These are phyloP conservation scores for Pseudotsuga menziesii DNA, from an alignment of 75 land plant genomes.

Conservation along the genomic window DNA sequence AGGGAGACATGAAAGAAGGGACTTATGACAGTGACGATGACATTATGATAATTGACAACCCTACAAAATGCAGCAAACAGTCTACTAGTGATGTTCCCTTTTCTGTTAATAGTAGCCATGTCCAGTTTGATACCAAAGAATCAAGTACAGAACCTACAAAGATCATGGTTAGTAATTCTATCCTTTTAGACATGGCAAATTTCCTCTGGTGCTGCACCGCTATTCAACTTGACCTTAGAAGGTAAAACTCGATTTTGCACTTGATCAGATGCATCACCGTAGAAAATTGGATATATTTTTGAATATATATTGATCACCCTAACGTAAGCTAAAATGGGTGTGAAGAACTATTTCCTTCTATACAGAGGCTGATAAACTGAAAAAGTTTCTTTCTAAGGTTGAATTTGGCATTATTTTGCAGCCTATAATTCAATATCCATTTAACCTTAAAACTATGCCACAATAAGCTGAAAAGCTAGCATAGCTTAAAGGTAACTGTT, in stretches of 20 bases:
- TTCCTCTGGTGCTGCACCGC: not conserved
- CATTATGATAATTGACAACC: conserved; percentile 10
- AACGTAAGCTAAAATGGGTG: no score
- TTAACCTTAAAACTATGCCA: no score
- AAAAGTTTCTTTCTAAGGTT: no score
- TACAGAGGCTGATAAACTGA: no score
- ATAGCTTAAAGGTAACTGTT: no score
- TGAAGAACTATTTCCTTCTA: no score
- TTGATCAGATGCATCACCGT: not conserved
- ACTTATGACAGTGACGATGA: conserved; percentile 4
- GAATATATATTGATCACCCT: no score
- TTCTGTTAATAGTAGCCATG: not conserved
- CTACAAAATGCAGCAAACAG: not conserved
- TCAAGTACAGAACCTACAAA: not conserved
- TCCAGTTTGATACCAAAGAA: not conserved
- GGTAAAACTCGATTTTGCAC: not conserved
- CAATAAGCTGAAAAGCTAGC: no score
- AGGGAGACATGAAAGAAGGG: not conserved
- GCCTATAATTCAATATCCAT: no score
- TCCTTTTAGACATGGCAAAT: not conserved
- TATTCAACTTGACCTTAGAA: not conserved
- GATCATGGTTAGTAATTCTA: conserved; percentile 4
- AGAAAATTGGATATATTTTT: not conserved
- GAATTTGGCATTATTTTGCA: no score
- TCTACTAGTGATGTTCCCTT: not conserved